Evolutionary conservation across 768 basidiomycete species (phyloP).

Genomic region (Naematelia encephala): DNA sequence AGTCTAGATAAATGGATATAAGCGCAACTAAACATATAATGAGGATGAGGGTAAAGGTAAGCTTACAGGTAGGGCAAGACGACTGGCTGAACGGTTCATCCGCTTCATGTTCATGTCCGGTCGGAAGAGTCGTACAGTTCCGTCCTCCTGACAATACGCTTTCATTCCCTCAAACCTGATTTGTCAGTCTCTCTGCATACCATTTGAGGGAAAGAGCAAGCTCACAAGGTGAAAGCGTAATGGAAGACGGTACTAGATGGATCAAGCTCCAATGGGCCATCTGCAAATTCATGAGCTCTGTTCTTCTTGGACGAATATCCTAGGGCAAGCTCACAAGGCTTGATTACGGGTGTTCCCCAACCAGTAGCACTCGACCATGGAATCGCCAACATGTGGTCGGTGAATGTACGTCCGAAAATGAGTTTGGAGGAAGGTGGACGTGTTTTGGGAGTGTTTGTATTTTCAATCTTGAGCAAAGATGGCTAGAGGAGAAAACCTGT

Average conservation of each 20-base stretch:
- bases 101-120: slow-evolving; percentile 98
- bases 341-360: slow-evolving; percentile 78
- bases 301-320: too few species aligned
- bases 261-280: slow-evolving; percentile 69
- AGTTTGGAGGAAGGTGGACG: slow-evolving; percentile 66
- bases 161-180: slow-evolving; percentile 79
- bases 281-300: slow-evolving; percentile 48
- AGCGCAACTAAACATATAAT: too few species aligned
- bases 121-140: slow-evolving; percentile 76
- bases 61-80: slow-evolving; percentile 65
- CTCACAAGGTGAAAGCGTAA: slow-evolving; percentile 76
- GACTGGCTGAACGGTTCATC: slow-evolving; percentile 72
- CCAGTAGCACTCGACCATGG: slow-evolving; percentile 70
- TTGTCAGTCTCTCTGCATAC: neutral
- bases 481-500: slow-evolving; percentile 11
- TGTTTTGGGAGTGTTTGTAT: slow-evolving; percentile 57
- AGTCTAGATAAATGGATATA: slow-evolving; percentile 50
- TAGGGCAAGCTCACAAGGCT: slow-evolving; percentile 75
- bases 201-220: neutral
- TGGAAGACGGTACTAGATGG: slow-evolving; percentile 83
- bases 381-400: slow-evolving; percentile 77
- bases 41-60: neutral
- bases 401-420: slow-evolving; percentile 79
- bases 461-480: slow-evolving; percentile 32
- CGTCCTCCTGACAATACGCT: slow-evolving; percentile 73